A percentile compares a stretch with the other conserved stretches of the same genome.
Evolutionary conservation across 2,329 filamentous ascomycete genomes (phyloP).

Genomic region (Trichoderma gracile): DNA sequence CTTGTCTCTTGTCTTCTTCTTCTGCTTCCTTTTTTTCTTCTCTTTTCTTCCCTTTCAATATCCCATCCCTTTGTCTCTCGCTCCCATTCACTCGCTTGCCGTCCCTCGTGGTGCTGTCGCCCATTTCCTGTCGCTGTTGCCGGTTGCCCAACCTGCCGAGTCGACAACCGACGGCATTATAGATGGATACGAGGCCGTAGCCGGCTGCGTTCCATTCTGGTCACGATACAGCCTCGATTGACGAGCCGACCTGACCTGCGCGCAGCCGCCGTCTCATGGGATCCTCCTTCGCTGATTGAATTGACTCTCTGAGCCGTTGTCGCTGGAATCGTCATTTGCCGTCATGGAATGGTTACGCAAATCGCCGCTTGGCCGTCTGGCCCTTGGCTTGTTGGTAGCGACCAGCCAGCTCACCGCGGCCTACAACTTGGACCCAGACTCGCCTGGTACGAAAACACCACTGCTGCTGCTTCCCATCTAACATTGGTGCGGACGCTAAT

Average conservation of each 20-base stretch:
- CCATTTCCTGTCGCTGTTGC: not conserved
- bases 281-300: not conserved
- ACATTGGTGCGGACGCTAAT: not conserved
- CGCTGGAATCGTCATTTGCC: conserved; percentile 7
- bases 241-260: not conserved
- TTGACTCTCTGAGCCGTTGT: conserved; percentile 22
- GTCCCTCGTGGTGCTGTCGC: conserved; percentile 5
- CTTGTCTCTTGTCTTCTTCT: conserved; percentile 21
- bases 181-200: conserved; percentile 11
- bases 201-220: not conserved
- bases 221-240: not conserved
- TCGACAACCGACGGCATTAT: not conserved
- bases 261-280: conserved; percentile 7
- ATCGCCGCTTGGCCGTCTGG: conserved; percentile 29
- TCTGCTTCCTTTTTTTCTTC: conserved; percentile 5
- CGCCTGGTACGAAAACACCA: conserved; percentile 35
- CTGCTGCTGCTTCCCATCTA: not conserved
- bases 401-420: conserved; percentile 34
- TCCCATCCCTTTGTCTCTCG: conserved; percentile 19
- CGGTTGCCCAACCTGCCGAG: not conserved
- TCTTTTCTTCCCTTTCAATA: conserved; percentile 17
- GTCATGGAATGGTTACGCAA: conserved; percentile 30
- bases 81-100: conserved; percentile 20
- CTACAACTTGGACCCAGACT: conserved; percentile 43
- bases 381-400: conserved; percentile 33